A percentile compares a stretch with the other conserved stretches of the same genome.
Conservation (phyloP, 768 basidiomycete species). For the Ramaria rubella region DNA sequence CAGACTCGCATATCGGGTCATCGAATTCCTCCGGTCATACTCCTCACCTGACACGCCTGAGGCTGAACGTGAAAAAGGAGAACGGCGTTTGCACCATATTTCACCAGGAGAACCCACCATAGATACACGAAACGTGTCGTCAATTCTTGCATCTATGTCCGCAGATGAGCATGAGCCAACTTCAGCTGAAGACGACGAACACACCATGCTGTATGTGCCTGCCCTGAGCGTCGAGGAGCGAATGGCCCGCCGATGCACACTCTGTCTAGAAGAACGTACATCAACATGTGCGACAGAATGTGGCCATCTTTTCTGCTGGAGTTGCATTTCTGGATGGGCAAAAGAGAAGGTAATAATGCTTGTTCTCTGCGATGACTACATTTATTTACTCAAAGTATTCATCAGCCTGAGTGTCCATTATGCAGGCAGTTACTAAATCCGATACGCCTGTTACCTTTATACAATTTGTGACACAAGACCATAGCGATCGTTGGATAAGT, state of each 20-base stretch:
- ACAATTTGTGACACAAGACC: conserved; percentile 54
- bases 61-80: conserved; percentile 14
- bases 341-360: conserved; percentile 70
- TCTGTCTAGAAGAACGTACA: conserved; percentile 81
- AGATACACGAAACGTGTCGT: conserved; percentile 41
- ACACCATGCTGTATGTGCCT: conserved; percentile 57
- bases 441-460: conserved; percentile 66
- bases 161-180: conserved; percentile 48
- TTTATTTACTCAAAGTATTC: not conserved
- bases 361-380: not conserved
- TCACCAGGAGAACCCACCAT: conserved; percentile 35
- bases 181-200: conserved; percentile 63
- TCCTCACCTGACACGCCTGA: conserved; percentile 23
- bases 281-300: conserved; percentile 81
- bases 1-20: conserved; percentile 57
- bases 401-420: conserved; percentile 76
- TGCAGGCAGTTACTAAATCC: conserved; percentile 74
- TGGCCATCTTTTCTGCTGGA: conserved; percentile 88
- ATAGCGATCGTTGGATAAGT: no score
- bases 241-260: conserved; percentile 64
- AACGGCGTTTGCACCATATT: conserved; percentile 25
- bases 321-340: conserved; percentile 83
- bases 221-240: conserved; percentile 47
- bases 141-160: conserved; percentile 43
- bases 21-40: conserved; percentile 33